Evolutionary conservation across 306 rosid genomes (phyloP).

Genomic region (Alnus glutinosa): DNA sequence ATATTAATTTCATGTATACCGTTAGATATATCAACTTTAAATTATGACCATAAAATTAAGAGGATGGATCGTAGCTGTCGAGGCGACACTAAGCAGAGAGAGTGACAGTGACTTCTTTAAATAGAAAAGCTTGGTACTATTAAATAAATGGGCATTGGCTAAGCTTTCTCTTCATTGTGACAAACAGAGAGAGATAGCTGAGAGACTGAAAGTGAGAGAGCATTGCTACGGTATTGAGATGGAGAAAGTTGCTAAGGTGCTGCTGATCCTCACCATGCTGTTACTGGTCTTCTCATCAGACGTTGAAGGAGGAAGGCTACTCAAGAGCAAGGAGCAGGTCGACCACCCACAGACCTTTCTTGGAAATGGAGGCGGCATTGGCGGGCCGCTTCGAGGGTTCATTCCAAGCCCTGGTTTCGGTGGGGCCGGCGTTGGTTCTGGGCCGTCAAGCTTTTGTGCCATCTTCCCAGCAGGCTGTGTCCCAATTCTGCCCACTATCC

Average conservation of each 20-base stretch:
- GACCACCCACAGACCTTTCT: constrained; percentile 1
- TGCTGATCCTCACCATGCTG: constrained; percentile 30
- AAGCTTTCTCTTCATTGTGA: constrained; percentile 6
- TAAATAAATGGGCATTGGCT: constrained; percentile 16
- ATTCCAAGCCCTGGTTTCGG: not conserved
- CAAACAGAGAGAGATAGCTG: not conserved
- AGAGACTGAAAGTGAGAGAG: not conserved
- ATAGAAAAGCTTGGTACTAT: constrained; percentile 21
- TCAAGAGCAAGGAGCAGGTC: not conserved
- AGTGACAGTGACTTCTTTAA: not conserved
- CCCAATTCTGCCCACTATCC: not conserved
- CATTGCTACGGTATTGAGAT: constrained; percentile 6
- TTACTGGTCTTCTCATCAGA: constrained; percentile 20
- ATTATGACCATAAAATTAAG: too few species aligned
- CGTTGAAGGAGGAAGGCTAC: constrained; percentile 29
- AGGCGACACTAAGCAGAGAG: too few species aligned
- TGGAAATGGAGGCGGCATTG: not conserved
- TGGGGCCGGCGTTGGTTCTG: not conserved
- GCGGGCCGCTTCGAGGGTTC: not conserved
- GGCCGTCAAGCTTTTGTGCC: not conserved
- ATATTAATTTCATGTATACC: too few species aligned
- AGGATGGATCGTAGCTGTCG: too few species aligned
- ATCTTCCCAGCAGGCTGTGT: constrained; percentile 5
- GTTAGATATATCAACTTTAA: too few species aligned
- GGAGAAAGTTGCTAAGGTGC: constrained; percentile 31